phyloP scores from a whole-genome alignment of 495 filamentous ascomycete genomes.

The Diplogelasinospora grovesii region DNA sequence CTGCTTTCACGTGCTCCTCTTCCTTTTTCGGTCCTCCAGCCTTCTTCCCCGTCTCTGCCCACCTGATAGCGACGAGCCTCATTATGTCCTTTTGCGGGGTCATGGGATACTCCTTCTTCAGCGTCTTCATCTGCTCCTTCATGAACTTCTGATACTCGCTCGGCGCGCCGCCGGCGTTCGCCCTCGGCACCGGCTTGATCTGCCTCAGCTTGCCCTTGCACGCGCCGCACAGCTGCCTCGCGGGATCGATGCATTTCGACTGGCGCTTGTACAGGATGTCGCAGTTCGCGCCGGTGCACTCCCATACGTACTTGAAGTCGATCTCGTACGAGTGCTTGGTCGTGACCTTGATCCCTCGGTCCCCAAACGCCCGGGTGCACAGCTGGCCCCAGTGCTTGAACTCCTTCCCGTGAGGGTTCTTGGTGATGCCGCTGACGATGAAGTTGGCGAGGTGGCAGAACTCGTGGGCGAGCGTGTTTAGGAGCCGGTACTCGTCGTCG shows the following conservation, averaged over 20 bases:
- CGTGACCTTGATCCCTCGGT: slow-evolving; percentile 62
- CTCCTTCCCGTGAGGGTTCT: slow-evolving; percentile 70
- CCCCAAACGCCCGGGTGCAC: slow-evolving; percentile 28
- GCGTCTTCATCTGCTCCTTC: slow-evolving; percentile 52
- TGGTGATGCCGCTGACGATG: slow-evolving; percentile 62
- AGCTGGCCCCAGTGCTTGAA: slow-evolving; percentile 67
- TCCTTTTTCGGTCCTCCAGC: too few relatives aligned
- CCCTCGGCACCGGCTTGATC: slow-evolving; percentile 69
- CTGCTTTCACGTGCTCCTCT: too few relatives aligned
- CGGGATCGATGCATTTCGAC: slow-evolving; percentile 70
- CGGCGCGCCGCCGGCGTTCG: slow-evolving; percentile 15
- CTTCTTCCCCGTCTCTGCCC: slow-evolving; percentile 22
- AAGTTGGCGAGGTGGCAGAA: slow-evolving; percentile 91
- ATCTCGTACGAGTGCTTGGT: slow-evolving; percentile 86
- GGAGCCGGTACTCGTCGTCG: slow-evolving; percentile 63
- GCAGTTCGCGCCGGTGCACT: slow-evolving; percentile 67
- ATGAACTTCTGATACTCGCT: slow-evolving; percentile 62
- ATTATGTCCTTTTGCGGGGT: slow-evolving; percentile 59
- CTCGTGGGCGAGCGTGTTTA: slow-evolving; percentile 87
- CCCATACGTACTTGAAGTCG: slow-evolving; percentile 84
- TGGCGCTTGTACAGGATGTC: slow-evolving; percentile 65
- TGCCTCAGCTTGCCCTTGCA: slow-evolving; percentile 67
- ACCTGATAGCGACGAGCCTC: slow-evolving; percentile 48
- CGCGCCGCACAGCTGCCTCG: slow-evolving; percentile 57
- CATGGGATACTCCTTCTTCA: slow-evolving; percentile 47